Base-by-base conservation (phyloP, 2,329 filamentous ascomycete genomes). In the Aurifilum marmelostoma region DNA sequence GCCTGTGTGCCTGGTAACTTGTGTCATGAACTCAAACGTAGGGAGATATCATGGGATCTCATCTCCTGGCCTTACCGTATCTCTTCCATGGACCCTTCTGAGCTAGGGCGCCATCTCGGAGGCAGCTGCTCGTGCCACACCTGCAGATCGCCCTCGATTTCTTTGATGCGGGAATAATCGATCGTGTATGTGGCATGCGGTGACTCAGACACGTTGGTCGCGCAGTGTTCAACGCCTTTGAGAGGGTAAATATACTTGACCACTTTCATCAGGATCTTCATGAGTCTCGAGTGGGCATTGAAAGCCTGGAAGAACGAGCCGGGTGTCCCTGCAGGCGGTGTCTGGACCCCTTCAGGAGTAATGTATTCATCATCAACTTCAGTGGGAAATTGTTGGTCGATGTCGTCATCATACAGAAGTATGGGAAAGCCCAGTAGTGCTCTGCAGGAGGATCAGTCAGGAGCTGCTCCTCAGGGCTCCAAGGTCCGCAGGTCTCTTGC, bases 91-190 rank as follows among this genome's bases (percentile, higher is more conserved):
- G 90, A 85, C 0, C 90, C 91, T 64, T 96, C 93, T 0, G 90
- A 87, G 71, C 92, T 93, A 1, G 94, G 94, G 71, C 91, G 90
- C 79, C 97, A 89, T 66, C 89, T 88, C 73, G 89, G 84, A 0
- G 94, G 95, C 34, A 99, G 79, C 66, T 83, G 81, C 70, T 89
- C 86, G 62, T 88, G 85, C 89, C 89, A 92, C 54, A 83, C 79
- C 61, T 88, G 85, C 63, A 92, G 80, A 66, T 90, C 87, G 7
- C 81, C 78, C 76, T 92, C 90, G 63, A 91, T 88, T 73, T 88
- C 86, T 72, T 88, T 87, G 71, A 92, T 88, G 63, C 85, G 84
- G 1, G 85, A 80, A 74, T 89, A 89, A 75, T 87, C 89, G 70
- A 92, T 88, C 73, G 86, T 82, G 74, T 90, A 91, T 0, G 86